Base-by-base conservation (phyloP, 805 yeast species). In the Jamesozyma lodderae region DNA sequence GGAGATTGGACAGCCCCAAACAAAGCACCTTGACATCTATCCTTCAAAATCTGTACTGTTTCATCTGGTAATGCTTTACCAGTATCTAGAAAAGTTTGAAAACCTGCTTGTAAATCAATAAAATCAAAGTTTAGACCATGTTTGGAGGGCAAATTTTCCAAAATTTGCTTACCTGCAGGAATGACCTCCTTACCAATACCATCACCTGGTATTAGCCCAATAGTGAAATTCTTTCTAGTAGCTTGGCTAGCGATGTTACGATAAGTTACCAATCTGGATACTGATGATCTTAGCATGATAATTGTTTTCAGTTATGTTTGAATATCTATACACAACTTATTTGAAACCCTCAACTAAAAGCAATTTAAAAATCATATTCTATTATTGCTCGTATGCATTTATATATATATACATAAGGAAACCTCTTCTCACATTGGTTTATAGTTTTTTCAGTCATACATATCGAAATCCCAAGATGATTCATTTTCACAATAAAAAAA, bases 1-100 rank as follows among this genome's bases (percentile, higher is more conserved):
- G 98, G 98, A 15, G 96, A 87, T 34, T 87, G 85, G 39, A 92
- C 98, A 41, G 98, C 95, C 52, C 98, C 98, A 55, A 92, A 92
- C 39, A 92, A 71, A 15, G 97, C 98, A 69, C 96, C 97, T 55
- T 92, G 95, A 66, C 98, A 92, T 48, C 81, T 79, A 23, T 70
- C 67, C 57, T 79, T 72, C 61, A 92, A 77, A 9, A 75, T 67
- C 27, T 77, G 76, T 23, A 92, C 90, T 17, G 98, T 92, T 53
- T 78, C 84, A 35, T 88, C 94, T 17, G 98, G 98, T 46, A 92
- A 72, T 27, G 98, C 97, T 38, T 82, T 79, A 37, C 98, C 98
- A n/a, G 95, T 86, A 57, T 79, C 73, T 62, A 86, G 80, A 74
- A 92, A 92, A 51, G 81, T 77, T 63, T 90, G 96, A 61, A 80